Evolutionary conservation across 2,329 filamentous ascomycete species (phyloP).

Genomic region (Coniochaeta hoffmannii): DNA sequence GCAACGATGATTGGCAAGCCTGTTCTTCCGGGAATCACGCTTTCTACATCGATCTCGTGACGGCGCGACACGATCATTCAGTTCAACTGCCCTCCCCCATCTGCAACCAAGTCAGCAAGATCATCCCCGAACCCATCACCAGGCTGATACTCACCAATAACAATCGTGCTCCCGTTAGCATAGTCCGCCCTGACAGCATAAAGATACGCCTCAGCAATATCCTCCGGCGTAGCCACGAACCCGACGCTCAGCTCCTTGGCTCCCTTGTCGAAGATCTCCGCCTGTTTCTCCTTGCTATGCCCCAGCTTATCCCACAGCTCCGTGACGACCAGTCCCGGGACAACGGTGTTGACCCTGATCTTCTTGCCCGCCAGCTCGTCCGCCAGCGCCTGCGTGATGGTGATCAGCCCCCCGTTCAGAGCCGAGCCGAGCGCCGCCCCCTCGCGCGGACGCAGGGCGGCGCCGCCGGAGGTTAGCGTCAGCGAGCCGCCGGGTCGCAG

Average conservation of each 20-base stretch:
- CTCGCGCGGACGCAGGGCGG: constrained; percentile 26
- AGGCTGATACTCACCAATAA: constrained; percentile 13
- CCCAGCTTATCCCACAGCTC: constrained; percentile 24
- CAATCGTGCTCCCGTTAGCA: constrained; percentile 17
- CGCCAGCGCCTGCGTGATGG: constrained; percentile 19
- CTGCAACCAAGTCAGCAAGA: background rate
- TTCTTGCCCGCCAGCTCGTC: constrained; percentile 18
- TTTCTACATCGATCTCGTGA: too few relatives aligned
- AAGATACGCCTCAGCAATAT: constrained; percentile 22
- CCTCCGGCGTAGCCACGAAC: constrained; percentile 17
- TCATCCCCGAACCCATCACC: background rate
- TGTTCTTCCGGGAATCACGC: too few relatives aligned
- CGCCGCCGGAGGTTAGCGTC: constrained; percentile 28
- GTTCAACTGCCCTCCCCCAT: constrained; percentile 6
- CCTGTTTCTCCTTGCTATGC: constrained; percentile 17
- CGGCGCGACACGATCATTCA: background rate
- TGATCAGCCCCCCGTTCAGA: constrained; percentile 21
- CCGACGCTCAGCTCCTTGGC: constrained; percentile 16
- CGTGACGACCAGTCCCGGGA: constrained; percentile 22
- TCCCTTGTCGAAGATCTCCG: constrained; percentile 14
- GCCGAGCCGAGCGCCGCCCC: constrained; percentile 26
- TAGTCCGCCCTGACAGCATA: constrained; percentile 20
- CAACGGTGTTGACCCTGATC: constrained; percentile 24
- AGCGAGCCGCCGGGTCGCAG: constrained; percentile 27
- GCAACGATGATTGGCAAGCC: too few relatives aligned